These are phyloP conservation scores for Podaxis carcinomalis DNA, from an alignment of 768 basidiomycete genomes.

Conservation along the genomic window DNA sequence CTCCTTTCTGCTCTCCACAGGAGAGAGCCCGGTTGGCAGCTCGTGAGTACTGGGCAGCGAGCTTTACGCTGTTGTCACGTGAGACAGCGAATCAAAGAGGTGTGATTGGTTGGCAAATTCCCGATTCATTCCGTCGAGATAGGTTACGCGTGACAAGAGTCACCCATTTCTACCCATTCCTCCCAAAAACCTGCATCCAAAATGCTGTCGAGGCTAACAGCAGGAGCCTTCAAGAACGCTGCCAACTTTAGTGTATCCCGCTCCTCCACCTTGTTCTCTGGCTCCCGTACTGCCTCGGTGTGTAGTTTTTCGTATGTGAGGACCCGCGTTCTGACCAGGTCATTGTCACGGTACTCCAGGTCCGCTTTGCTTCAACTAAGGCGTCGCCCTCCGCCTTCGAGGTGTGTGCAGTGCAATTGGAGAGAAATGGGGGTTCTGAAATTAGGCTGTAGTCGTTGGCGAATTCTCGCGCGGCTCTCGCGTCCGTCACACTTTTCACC, in stretches of 20 bases:
- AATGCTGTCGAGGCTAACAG: constrained; percentile 84
- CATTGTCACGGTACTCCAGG: constrained; percentile 34
- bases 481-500: constrained; percentile 71
- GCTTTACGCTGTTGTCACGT: constrained; percentile 4
- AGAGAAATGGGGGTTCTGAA: constrained; percentile 8
- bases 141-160: constrained; percentile 42
- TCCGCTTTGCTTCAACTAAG: constrained; percentile 68
- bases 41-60: not conserved
- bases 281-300: constrained; percentile 49
- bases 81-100: constrained; percentile 18
- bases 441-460: constrained; percentile 46
- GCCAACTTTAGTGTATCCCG: constrained; percentile 43
- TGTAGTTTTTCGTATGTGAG: constrained; percentile 19
- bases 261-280: constrained; percentile 34
- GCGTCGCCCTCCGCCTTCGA: constrained; percentile 56
- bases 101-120: constrained; percentile 31
- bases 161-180: constrained; percentile 31
- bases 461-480: constrained; percentile 69
- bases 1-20: too few relatives aligned
- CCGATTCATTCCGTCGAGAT: constrained; percentile 46
- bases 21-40: too few relatives aligned
- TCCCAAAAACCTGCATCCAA: constrained; percentile 42
- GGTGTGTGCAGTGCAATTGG: constrained; percentile 39
- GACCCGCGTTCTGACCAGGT: constrained; percentile 17
- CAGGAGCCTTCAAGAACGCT: constrained; percentile 63